Percentiles rank a stretch among this genome's conserved stretches.
Conservation (phyloP, 1,139 yeast genomes). For the Candida labiduridarum region DNA sequence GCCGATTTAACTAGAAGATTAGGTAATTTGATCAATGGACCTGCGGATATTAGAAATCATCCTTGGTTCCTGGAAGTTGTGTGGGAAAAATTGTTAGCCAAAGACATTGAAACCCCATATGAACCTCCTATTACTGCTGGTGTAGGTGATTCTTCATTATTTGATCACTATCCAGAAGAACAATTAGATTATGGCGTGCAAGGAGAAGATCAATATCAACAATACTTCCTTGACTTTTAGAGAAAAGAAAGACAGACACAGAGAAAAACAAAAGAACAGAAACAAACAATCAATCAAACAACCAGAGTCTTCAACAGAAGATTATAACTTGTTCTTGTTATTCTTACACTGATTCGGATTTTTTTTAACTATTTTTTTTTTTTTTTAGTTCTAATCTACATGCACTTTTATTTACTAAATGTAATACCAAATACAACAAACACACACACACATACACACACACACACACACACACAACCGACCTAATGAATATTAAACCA, state of each 20-base stretch:
- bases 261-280: background rate
- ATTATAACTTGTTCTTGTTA: background rate
- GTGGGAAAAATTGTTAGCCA: slow-evolving; percentile 59
- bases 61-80: slow-evolving; percentile 63
- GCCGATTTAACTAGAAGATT: slow-evolving; percentile 58
- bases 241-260: background rate
- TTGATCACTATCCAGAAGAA: slow-evolving; percentile 61
- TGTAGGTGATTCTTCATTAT: slow-evolving; percentile 64
- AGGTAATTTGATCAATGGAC: slow-evolving; percentile 61
- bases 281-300: too few species aligned
- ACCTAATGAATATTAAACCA: background rate
- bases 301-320: background rate
- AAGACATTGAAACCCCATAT: slow-evolving; percentile 64
- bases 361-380: background rate
- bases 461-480: too few species aligned
- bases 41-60: slow-evolving; percentile 57
- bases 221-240: slow-evolving; percentile 52
- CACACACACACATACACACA: too few species aligned
- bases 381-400: slow-evolving; percentile 4
- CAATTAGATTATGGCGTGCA: slow-evolving; percentile 56
- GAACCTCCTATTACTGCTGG: slow-evolving; percentile 67
- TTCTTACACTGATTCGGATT: background rate
- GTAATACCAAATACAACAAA: background rate
- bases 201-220: slow-evolving; percentile 54
- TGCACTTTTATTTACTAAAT: slow-evolving; percentile 1